These are phyloP conservation scores for Melastoma candidum DNA, from an alignment of 441 rosid species.

Conservation along the genomic window DNA sequence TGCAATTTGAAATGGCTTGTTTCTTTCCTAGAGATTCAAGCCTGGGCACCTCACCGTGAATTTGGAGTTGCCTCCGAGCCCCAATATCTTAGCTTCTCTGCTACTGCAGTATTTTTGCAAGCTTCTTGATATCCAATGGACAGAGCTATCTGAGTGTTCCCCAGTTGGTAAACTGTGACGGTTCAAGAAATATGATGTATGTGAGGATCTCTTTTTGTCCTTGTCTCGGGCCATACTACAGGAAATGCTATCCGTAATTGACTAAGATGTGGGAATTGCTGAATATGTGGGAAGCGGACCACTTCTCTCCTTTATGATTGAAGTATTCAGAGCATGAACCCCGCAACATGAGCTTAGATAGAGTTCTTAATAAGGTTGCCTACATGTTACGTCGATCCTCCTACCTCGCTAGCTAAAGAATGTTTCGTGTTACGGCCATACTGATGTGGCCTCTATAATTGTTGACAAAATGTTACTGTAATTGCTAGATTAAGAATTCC, in stretches of 20 bases:
- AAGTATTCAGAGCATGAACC: slow-evolving; percentile 53
- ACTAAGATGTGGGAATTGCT: slow-evolving; percentile 38
- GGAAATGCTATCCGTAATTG: slow-evolving; percentile 55
- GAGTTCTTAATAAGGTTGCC: slow-evolving; percentile 61
- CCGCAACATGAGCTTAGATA: slow-evolving; percentile 75
- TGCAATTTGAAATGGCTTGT: too few relatives aligned
- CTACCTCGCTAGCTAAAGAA: slow-evolving; percentile 32
- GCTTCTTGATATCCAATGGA: slow-evolving; percentile 42
- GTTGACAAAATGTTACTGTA: too few relatives aligned
- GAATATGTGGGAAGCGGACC: slow-evolving; percentile 84
- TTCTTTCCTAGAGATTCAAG: too few relatives aligned
- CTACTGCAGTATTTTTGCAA: slow-evolving; percentile 68
- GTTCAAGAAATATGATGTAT: slow-evolving; percentile 62
- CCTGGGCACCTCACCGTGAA: too few relatives aligned
- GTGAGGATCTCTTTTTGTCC: slow-evolving; percentile 68
- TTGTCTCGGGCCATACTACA: slow-evolving; percentile 62
- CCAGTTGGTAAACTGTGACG: slow-evolving; percentile 65
- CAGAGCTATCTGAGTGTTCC: slow-evolving; percentile 48
- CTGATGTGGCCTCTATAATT: too few relatives aligned
- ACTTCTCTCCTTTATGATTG: slow-evolving; percentile 70
- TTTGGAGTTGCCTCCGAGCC: slow-evolving; percentile 44
- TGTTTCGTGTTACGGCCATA: too few relatives aligned
- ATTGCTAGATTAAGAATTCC: too few relatives aligned
- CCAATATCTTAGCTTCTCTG: slow-evolving; percentile 33
- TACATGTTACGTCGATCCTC: slow-evolving; percentile 38